Evolutionary conservation across 495 filamentous ascomycete genomes (phyloP).

Genomic region (Hypoxylon trugodes): DNA sequence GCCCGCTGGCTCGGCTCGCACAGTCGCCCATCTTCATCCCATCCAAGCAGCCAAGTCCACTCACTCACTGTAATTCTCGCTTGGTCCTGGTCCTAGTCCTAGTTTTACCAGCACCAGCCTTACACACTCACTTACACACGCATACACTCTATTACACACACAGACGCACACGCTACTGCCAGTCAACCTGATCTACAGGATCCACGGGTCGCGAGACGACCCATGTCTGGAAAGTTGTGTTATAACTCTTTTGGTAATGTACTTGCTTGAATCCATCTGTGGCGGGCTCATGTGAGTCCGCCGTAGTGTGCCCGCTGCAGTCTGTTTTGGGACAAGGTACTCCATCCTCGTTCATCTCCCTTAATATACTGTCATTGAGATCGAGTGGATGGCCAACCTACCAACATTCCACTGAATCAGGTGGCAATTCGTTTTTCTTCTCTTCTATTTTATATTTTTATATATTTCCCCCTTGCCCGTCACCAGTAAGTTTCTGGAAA

Average conservation of each 20-base stretch:
- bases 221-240: conserved; percentile 38
- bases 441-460: conserved; percentile 13
- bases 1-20: conserved; percentile 32
- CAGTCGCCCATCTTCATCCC: conserved; percentile 26
- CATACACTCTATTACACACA: not conserved
- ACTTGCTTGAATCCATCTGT: conserved; percentile 22
- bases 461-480: conserved; percentile 2
- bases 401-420: conserved; percentile 18
- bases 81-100: too few relatives aligned
- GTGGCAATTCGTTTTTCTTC: conserved; percentile 24
- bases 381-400: conserved; percentile 18
- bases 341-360: conserved; percentile 32
- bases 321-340: conserved; percentile 29
- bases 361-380: conserved; percentile 32
- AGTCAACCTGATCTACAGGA: too few relatives aligned
- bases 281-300: conserved; percentile 33
- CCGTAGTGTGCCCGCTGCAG: conserved; percentile 14
- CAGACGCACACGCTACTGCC: not conserved
- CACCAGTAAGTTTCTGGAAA: conserved; percentile 35
- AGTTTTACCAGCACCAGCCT: too few relatives aligned
- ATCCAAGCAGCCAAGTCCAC: too few relatives aligned
- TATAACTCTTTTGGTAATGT: conserved; percentile 2
- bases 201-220: conserved; percentile 35
- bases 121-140: conserved; percentile 9
- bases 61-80: too few relatives aligned